Conservation (phyloP, 495 filamentous ascomycete species). For the Beverwykella pulmonaria region DNA sequence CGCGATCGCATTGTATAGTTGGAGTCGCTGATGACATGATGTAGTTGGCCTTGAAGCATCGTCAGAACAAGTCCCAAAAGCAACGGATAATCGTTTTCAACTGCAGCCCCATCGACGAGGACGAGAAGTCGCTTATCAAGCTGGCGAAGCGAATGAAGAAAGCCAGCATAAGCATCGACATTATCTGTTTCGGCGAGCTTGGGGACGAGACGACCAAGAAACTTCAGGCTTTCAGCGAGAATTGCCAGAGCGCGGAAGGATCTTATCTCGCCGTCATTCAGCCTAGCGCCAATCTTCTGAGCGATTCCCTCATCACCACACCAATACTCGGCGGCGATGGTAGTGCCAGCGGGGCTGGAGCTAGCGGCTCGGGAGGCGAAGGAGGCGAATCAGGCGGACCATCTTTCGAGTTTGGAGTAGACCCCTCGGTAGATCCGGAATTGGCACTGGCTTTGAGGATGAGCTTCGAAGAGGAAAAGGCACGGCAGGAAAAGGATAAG, state of each 20-base stretch:
- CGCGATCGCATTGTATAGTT: slow-evolving; percentile 43
- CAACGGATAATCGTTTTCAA: slow-evolving; percentile 96
- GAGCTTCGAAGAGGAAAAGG: slow-evolving; percentile 98
- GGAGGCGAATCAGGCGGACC: slow-evolving; percentile 59
- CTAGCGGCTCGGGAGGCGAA: slow-evolving; percentile 49
- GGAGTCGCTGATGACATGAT: not conserved
- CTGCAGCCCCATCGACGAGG: slow-evolving; percentile 86
- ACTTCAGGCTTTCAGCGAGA: slow-evolving; percentile 87
- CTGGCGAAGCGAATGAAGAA: slow-evolving; percentile 99
- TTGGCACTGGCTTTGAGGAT: slow-evolving; percentile 93
- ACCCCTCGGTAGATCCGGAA: slow-evolving; percentile 84
- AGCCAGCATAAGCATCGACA: slow-evolving; percentile 84
- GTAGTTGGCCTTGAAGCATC: slow-evolving; percentile 95
- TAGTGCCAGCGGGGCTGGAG: slow-evolving; percentile 50
- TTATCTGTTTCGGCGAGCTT: slow-evolving; percentile 91
- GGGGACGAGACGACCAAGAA: slow-evolving; percentile 89
- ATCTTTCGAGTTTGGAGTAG: slow-evolving; percentile 72
- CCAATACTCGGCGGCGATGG: slow-evolving; percentile 85
- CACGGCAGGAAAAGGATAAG: slow-evolving; percentile 80
- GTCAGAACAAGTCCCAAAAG: slow-evolving; percentile 92
- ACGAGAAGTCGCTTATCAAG: slow-evolving; percentile 83
- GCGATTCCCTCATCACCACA: slow-evolving; percentile 87
- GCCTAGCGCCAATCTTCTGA: slow-evolving; percentile 86
- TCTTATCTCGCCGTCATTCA: slow-evolving; percentile 89
- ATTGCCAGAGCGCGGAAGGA: slow-evolving; percentile 85